Evolutionary conservation across 768 basidiomycete genomes (phyloP).

Genomic region (Tricholoma flavovirens): DNA sequence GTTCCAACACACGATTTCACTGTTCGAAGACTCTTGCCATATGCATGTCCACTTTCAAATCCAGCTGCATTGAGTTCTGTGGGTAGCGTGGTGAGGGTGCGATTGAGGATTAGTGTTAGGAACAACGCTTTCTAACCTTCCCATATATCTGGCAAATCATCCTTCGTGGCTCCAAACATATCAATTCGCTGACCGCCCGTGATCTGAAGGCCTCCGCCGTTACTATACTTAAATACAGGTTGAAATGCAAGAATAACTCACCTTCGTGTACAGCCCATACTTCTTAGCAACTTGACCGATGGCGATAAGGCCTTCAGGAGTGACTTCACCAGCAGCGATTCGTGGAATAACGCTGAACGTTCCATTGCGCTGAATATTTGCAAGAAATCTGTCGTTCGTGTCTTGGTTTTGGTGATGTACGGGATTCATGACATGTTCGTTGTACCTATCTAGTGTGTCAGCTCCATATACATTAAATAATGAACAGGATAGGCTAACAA

Average conservation of each 20-base stretch:
- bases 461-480: not conserved
- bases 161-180: constrained; percentile 64
- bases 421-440: constrained; percentile 59
- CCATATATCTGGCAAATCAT: constrained; percentile 65
- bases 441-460: constrained; percentile 30
- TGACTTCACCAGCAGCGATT: constrained; percentile 64
- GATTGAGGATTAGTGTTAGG: not conserved
- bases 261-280: constrained; percentile 58
- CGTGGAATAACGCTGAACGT: constrained; percentile 72
- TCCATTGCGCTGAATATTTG: constrained; percentile 68
- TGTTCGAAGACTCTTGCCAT: constrained; percentile 64
- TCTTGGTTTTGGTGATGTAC: constrained; percentile 66
- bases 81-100: not conserved
- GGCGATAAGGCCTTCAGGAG: constrained; percentile 59
- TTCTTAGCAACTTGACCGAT: constrained; percentile 64
- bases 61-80: constrained; percentile 35
- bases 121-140: constrained; percentile 41
- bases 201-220: constrained; percentile 3
- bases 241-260: not conserved
- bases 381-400: constrained; percentile 65
- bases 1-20: constrained; percentile 78
- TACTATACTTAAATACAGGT: not conserved
- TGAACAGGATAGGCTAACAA: constrained; percentile 17
- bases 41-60: constrained; percentile 74
- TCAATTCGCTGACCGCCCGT: constrained; percentile 55